A percentile compares a stretch with the other conserved stretches of the same genome.
Evolutionary conservation across 2,329 filamentous ascomycete species (phyloP).

Genomic region (Fusarium gaditjirri): DNA sequence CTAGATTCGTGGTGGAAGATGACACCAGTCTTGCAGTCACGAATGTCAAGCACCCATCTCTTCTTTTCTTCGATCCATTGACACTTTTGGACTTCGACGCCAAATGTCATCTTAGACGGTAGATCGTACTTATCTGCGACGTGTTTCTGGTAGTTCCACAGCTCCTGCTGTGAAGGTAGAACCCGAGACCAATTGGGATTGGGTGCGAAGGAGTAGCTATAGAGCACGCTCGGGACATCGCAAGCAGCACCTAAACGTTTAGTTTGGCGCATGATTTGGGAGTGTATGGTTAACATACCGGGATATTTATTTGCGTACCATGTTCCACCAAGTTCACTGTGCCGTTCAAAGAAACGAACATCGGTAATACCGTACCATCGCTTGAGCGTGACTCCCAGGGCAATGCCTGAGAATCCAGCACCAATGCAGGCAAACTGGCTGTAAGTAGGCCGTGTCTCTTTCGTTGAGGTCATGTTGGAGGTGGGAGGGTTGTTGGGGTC

Average conservation of each 20-base stretch:
- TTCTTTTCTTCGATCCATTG: neutral
- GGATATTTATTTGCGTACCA: neutral
- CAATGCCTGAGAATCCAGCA: constrained; percentile 1
- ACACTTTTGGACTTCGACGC: neutral
- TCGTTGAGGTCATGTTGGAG: neutral
- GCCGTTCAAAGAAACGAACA: neutral
- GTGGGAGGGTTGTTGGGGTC: neutral
- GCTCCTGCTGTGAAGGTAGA: neutral
- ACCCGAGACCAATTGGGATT: neutral
- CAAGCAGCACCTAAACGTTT: neutral
- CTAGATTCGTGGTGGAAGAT: neutral
- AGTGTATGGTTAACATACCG: neutral
- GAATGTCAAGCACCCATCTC: neutral
- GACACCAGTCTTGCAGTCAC: neutral
- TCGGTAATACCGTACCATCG: neutral
- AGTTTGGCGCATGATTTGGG: neutral
- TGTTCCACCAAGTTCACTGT: neutral
- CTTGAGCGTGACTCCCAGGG: neutral
- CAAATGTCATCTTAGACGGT: neutral
- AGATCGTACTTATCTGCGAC: neutral
- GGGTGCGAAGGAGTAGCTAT: neutral
- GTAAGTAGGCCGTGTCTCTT: neutral
- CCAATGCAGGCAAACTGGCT: constrained; percentile 2
- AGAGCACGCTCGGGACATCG: neutral
- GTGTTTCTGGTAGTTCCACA: neutral